phyloP scores from a whole-genome alignment of 2,329 filamentous ascomycete genomes.

The Trichoderma guizhouense region DNA sequence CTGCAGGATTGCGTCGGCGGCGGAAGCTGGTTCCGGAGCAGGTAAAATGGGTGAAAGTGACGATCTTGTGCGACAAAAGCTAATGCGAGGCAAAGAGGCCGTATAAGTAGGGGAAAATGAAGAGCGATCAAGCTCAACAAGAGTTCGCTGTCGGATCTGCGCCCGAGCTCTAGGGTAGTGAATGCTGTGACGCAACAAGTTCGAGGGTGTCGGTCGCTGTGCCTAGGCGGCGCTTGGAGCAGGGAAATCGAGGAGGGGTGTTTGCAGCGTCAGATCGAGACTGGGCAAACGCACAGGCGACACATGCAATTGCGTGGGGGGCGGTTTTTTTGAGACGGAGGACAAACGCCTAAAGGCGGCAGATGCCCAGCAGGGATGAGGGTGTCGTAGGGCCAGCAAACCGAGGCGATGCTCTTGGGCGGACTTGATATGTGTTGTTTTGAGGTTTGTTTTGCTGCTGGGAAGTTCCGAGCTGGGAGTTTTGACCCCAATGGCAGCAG shows the following conservation, averaged over 20 bases:
- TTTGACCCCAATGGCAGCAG: background rate
- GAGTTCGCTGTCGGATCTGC: background rate
- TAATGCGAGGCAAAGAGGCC: background rate
- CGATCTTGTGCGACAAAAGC: conserved; percentile 1
- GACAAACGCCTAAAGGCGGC: conserved; percentile 16
- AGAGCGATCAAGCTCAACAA: background rate
- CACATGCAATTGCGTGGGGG: conserved; percentile 5
- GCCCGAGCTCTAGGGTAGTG: background rate
- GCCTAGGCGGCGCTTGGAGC: background rate
- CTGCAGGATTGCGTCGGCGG: conserved; percentile 9
- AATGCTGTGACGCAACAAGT: background rate
- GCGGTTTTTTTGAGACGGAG: background rate
- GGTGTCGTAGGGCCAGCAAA: conserved; percentile 26
- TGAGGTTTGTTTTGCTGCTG: background rate
- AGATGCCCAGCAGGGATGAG: conserved; percentile 19
- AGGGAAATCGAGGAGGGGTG: conserved; percentile 15
- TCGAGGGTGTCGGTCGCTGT: background rate
- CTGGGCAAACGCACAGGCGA: conserved; percentile 6
- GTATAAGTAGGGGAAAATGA: background rate
- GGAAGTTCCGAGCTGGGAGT: background rate
- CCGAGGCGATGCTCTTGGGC: conserved; percentile 24
- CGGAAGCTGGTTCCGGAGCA: conserved; percentile 11
- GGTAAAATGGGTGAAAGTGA: background rate
- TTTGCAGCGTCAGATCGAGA: conserved; percentile 16
- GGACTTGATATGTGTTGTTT: background rate